Percentiles rank a stretch among this genome's conserved stretches.
Conservation (phyloP, 2,329 filamentous ascomycete species). For the Scopulariopsis brevicaulis region DNA sequence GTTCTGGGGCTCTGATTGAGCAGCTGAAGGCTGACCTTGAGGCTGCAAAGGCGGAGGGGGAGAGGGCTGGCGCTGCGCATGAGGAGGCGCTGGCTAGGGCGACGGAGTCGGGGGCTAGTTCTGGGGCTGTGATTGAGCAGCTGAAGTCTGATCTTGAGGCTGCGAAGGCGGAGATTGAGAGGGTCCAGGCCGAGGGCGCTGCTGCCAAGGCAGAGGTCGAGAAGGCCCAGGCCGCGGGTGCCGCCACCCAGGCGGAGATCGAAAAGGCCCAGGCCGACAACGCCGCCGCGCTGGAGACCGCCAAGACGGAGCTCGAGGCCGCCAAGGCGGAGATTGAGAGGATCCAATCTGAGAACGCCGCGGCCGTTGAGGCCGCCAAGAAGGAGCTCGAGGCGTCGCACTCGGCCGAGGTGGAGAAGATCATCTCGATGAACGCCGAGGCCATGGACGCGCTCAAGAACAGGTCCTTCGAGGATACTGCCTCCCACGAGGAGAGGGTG, state of each 20-base stretch:
- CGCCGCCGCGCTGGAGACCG: constrained; percentile 23
- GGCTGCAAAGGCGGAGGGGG: constrained; percentile 14
- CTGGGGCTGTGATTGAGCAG: constrained; percentile 19
- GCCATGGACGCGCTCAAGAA: constrained; percentile 26
- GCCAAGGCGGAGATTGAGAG: constrained; percentile 19
- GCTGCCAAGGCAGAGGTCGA: constrained; percentile 25
- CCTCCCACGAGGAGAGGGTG: constrained; percentile 29
- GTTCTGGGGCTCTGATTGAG: constrained; percentile 19
- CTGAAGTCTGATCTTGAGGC: constrained; percentile 16
- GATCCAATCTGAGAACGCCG: constrained; percentile 19
- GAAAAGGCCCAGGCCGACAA: constrained; percentile 32
- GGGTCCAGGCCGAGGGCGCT: constrained; percentile 20
- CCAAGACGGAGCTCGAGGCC: constrained; percentile 11
- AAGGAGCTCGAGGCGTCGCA: constrained; percentile 30
- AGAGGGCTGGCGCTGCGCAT: constrained; percentile 4
- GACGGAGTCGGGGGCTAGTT: constrained; percentile 18
- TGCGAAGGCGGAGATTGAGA: constrained; percentile 18
- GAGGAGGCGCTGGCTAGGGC: constrained; percentile 10
- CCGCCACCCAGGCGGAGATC: constrained; percentile 29
- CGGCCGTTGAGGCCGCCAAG: constrained; percentile 25
- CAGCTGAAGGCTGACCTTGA: constrained; percentile 16
- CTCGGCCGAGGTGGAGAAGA: constrained; percentile 34
- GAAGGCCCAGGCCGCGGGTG: constrained; percentile 26
- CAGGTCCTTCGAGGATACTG: constrained; percentile 22
- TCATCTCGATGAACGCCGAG: constrained; percentile 29